Evolutionary conservation across 1,284 basidiomycete genomes (phyloP).

Genomic region (Abortiporus biennis): DNA sequence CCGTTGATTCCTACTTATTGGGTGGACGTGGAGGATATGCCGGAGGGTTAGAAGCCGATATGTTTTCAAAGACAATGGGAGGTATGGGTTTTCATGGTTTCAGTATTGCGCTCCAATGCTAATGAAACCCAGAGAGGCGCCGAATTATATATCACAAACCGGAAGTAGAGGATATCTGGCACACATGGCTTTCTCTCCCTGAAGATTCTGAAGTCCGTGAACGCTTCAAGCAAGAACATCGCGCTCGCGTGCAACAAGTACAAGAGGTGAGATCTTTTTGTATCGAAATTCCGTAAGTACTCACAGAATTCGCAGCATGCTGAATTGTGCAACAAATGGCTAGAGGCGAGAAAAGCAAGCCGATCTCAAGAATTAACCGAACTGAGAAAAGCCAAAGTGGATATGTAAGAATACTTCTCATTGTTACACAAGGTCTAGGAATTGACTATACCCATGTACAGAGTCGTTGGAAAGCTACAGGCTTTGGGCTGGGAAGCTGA

Average conservation of each 20-base stretch:
- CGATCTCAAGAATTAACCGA: neutral
- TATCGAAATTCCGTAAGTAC: neutral
- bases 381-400: slow-evolving; percentile 3
- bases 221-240: slow-evolving; percentile 2
- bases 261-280: neutral
- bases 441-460: too few relatives aligned
- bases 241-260: slow-evolving; percentile 1
- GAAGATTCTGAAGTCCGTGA: neutral
- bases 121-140: slow-evolving; percentile 1
- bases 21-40: slow-evolving; percentile 5
- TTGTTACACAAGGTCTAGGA: neutral
- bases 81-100: slow-evolving; percentile 1
- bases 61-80: slow-evolving; percentile 3
- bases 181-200: slow-evolving; percentile 2
- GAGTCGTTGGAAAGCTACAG: slow-evolving; percentile 1
- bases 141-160: slow-evolving; percentile 5
- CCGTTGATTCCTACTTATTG: slow-evolving; percentile 6
- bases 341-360: neutral
- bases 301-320: slow-evolving; percentile 2
- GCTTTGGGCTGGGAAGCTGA: slow-evolving; percentile 5
- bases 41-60: slow-evolving; percentile 5
- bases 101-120: neutral
- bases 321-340: neutral
- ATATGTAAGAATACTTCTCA: slow-evolving; percentile 1
- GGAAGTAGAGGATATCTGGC: slow-evolving; percentile 6